phyloP scores from a whole-genome alignment of 345 rosid genomes.

The Kernera saxatilis region DNA sequence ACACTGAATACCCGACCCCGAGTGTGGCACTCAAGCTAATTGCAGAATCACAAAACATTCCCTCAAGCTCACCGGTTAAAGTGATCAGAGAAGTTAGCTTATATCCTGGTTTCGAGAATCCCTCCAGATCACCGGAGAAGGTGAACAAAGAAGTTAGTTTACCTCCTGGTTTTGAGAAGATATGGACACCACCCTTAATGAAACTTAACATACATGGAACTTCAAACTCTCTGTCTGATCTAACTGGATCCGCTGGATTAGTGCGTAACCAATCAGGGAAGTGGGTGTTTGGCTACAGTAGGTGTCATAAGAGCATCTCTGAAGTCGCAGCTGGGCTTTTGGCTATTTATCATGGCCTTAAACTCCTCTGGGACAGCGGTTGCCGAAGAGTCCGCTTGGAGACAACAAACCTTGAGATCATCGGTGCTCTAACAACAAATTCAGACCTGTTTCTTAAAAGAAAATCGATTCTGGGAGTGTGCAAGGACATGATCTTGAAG shows the following conservation, averaged over 20 bases:
- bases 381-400: slow-evolving; percentile 38
- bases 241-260: slow-evolving; percentile 39
- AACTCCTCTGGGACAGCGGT: slow-evolving; percentile 41
- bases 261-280: slow-evolving; percentile 46
- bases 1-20: not conserved
- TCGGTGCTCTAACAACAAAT: slow-evolving; percentile 23
- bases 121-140: not conserved
- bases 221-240: slow-evolving; percentile 2
- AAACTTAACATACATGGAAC: slow-evolving; percentile 42
- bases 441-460: slow-evolving; percentile 13
- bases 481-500: slow-evolving; percentile 32
- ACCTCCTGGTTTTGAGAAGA: slow-evolving; percentile 26
- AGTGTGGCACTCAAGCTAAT: not conserved
- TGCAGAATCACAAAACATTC: not conserved
- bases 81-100: not conserved
- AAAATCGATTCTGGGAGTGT: slow-evolving; percentile 25
- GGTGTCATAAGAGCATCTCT: slow-evolving; percentile 14
- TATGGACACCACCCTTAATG: slow-evolving; percentile 29
- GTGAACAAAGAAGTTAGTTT: not conserved
- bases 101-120: slow-evolving; percentile 32
- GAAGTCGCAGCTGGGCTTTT: slow-evolving; percentile 36
- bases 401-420: slow-evolving; percentile 27
- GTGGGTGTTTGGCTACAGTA: slow-evolving; percentile 51
- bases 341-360: slow-evolving; percentile 49
- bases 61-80: slow-evolving; percentile 9